Base-by-base conservation (phyloP, 176 grass and related monocot species). In the Elymus sibiricus region DNA sequence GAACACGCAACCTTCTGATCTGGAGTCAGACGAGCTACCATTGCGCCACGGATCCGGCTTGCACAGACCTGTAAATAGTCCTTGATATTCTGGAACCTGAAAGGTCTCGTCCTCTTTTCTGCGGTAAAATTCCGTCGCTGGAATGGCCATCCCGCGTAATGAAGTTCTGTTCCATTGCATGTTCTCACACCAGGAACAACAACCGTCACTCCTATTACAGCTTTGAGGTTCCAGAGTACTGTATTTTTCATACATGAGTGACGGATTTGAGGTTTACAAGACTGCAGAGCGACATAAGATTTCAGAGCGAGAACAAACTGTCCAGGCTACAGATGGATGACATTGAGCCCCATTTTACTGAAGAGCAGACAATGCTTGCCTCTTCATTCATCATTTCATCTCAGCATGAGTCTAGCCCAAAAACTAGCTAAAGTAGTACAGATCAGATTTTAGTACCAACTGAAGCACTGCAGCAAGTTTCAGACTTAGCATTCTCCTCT, bases 21-120 rank as follows among this genome's bases (percentile, higher is more conserved):
- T 98, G 94, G 94, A 95, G 97, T 95, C 92, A 94, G 90, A 95
- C 90, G 94, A 88, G 92, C 92, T 95, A 95, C 93, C 93, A 94
- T 98, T 94, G 92, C 93, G 93, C 93, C 93, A 98, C 86, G 88
- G 93, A 95, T 98, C 93, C 90, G 17, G 0, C 3, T n/a, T 6
- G 27, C 1, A 1, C 2, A 5, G 4, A 0, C 1, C 0, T 3
- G 51, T 55, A 55, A 17, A 21, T 6, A 19, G 2, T 0, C 0
- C 6, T 21, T 8, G 0, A 55, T 55, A 21, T 55, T 55, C 17
- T 5, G 44, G 6, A 16, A 39, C 7, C 15, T 32, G 27, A 15
- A 21, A 16, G 16, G 4, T 16, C 37, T 79, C 34, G 14, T 14
- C 13, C 21, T 40, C 32, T 15, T 35, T 22, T 12, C 6, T 79